Percentiles rank a stretch among this genome's conserved stretches.
Conservation (phyloP, 371 early-diverging fungal species). For the Mucor velutinosus region DNA sequence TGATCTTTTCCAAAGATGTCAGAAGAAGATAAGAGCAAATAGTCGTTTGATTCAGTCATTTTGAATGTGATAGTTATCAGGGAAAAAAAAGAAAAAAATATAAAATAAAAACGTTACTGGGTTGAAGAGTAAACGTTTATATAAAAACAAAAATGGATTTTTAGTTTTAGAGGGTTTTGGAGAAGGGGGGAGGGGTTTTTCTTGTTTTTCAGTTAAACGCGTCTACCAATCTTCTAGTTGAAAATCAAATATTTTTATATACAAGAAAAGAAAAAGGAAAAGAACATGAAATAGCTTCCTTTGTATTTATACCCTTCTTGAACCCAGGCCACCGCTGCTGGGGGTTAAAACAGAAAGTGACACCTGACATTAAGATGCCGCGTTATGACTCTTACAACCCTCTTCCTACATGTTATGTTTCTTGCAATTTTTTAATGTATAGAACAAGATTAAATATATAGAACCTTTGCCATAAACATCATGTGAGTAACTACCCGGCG, state of each 20-base stretch:
- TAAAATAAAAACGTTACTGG: conserved; percentile 22
- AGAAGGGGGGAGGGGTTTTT: not conserved
- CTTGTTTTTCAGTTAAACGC: not conserved
- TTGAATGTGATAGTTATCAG: not conserved
- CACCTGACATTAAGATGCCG: not conserved
- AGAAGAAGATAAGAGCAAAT: conserved; percentile 22
- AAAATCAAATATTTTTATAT: conserved; percentile 3
- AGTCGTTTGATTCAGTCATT: conserved; percentile 35
- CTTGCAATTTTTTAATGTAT: not conserved
- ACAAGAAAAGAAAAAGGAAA: not conserved
- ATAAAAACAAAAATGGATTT: conserved; percentile 26
- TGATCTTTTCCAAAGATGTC: conserved; percentile 34
- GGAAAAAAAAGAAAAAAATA: conserved; percentile 20
- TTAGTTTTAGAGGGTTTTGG: conserved; percentile 18
- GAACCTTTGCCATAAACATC: not conserved
- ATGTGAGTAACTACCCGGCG: not conserved
- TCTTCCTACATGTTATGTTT: not conserved
- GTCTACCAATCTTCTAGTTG: conserved; percentile 9
- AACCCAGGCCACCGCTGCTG: not conserved
- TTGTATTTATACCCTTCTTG: not conserved
- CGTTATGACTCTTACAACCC: not conserved
- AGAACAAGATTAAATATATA: not conserved
- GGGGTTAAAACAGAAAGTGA: not conserved
- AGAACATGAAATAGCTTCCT: not conserved
- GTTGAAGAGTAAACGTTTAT: conserved; percentile 19